Base-by-base conservation (phyloP, 768 basidiomycete species). In the Russula lepida region DNA sequence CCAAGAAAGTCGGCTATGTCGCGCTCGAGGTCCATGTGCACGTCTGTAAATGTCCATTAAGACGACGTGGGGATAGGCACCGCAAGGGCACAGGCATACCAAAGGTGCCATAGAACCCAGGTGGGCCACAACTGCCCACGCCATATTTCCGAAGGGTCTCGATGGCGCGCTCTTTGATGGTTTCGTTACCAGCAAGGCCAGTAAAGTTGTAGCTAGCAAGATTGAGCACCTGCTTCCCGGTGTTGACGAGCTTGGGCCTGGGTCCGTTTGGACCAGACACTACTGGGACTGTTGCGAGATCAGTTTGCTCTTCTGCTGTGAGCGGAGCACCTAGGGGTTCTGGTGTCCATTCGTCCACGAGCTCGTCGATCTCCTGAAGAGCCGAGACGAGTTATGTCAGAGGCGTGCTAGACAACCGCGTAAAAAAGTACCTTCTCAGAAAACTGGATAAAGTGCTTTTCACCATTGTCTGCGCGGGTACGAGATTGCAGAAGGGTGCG, bases 51-150 rank as follows among this genome's bases (percentile, higher is more conserved):
- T 33, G 27, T 6, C 27, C 43, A n/a, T 54, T 41, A 39, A 32
- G 28, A 43, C 39, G 32, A 21, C 17, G 0, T 12, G 43, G 41
- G 41, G 9, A 21, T 9, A 27, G n/a, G 11, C n/a, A 33, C 52
- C 3, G 15, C 4, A 32, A 23, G 15, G 6, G 23, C 56, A 43
- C 48, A 27, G 37, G 77, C 86, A 58, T 63, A 95, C 94, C 95
- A 48, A 97, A 78, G 2, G 91, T 95, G 15, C 95, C 95, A 71
- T 98, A 98, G 77, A 99, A 99, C 12, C 94, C 93, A 30, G 94
- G 87, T 41, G 97, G 97, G 2, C 95, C 95, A 69, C 97, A 99
- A 64, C 88, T 90, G 8, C 95, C 95, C 2, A 98, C 79, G 27
- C 95, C 97, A 66, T 97, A 98, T 71, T 89, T 87, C 51, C 85